These are phyloP conservation scores for Alternaria rosae DNA, from an alignment of 2,329 filamentous ascomycete species.

Conservation along the genomic window DNA sequence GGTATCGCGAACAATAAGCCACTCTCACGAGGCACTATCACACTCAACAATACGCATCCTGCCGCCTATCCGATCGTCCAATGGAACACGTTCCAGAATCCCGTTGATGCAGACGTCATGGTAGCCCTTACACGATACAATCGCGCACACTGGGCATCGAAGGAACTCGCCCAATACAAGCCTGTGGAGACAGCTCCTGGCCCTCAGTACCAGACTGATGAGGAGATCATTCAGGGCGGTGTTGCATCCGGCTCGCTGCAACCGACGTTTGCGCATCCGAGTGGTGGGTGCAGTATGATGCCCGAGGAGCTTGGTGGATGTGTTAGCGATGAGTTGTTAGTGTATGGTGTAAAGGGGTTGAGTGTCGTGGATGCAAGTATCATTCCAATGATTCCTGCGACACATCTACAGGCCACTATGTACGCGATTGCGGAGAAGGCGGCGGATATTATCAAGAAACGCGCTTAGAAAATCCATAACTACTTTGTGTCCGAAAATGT, in stretches of 20 bases:
- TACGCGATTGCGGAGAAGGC: conserved; percentile 9
- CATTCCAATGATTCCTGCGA: conserved; percentile 24
- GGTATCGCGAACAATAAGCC: conserved; percentile 17
- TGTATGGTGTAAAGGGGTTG: conserved; percentile 29
- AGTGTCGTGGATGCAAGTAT: conserved; percentile 38
- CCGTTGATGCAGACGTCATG: conserved; percentile 44
- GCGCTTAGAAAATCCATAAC: not conserved
- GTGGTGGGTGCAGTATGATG: conserved; percentile 30
- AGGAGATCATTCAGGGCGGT: conserved; percentile 16
- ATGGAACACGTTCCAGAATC: conserved; percentile 43
- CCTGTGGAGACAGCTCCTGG: conserved; percentile 42
- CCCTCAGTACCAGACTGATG: conserved; percentile 17
- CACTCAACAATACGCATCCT: conserved; percentile 41
- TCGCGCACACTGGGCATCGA: conserved; percentile 37
- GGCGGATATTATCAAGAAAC: conserved; percentile 4
- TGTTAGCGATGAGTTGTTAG: conserved; percentile 21
- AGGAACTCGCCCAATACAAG: conserved; percentile 30
- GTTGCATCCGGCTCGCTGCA: conserved; percentile 5
- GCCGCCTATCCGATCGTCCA: conserved; percentile 32
- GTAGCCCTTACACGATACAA: conserved; percentile 42
- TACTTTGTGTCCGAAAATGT: not conserved
- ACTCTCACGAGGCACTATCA: conserved; percentile 40
- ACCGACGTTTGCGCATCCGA: conserved; percentile 26
- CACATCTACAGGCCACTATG: conserved; percentile 31
- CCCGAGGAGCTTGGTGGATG: conserved; percentile 25